Percentiles rank a stretch among this genome's conserved stretches.
Conservation (phyloP, 306 rosid genomes). For the Cicer pinnatifidum region DNA sequence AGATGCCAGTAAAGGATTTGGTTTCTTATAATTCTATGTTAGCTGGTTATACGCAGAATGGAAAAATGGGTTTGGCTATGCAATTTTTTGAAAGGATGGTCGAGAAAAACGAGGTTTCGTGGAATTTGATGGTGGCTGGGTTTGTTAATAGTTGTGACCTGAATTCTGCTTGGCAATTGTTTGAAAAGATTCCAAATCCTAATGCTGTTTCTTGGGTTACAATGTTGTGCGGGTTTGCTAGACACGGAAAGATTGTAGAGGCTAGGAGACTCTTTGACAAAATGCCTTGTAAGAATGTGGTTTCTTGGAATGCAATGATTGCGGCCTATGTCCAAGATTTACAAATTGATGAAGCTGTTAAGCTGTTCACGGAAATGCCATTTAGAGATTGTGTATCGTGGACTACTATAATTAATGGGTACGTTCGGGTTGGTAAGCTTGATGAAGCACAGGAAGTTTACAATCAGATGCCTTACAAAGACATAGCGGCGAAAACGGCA, state of each 20-base stretch:
- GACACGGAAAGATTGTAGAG: conserved; percentile 57
- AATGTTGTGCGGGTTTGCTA: conserved; percentile 74
- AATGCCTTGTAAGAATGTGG: conserved; percentile 70
- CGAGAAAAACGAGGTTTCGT: conserved; percentile 69
- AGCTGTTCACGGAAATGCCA: conserved; percentile 65
- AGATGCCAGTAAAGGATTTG: conserved; percentile 68
- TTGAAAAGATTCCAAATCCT: conserved; percentile 63
- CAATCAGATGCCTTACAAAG: conserved; percentile 70
- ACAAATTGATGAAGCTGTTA: conserved; percentile 68
- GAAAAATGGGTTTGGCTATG: conserved; percentile 64
- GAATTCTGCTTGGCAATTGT: conserved; percentile 70
- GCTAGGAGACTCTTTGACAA: conserved; percentile 68
- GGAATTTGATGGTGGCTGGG: conserved; percentile 85
- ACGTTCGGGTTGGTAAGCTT: conserved; percentile 69
- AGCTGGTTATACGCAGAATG: conserved; percentile 74
- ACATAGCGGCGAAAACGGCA: conserved; percentile 74
- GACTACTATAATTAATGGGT: conserved; percentile 82
- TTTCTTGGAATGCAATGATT: conserved; percentile 93
- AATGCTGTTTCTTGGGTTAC: conserved; percentile 71
- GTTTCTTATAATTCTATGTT: conserved; percentile 84
- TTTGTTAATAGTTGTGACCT: conserved; percentile 62
- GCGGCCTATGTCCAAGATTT: conserved; percentile 67
- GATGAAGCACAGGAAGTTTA: conserved; percentile 63
- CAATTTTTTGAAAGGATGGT: conserved; percentile 65
- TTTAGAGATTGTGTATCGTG: conserved; percentile 74